Evolutionary conservation across 306 rosid species (phyloP).

Genomic region (Cajanus cajan): DNA sequence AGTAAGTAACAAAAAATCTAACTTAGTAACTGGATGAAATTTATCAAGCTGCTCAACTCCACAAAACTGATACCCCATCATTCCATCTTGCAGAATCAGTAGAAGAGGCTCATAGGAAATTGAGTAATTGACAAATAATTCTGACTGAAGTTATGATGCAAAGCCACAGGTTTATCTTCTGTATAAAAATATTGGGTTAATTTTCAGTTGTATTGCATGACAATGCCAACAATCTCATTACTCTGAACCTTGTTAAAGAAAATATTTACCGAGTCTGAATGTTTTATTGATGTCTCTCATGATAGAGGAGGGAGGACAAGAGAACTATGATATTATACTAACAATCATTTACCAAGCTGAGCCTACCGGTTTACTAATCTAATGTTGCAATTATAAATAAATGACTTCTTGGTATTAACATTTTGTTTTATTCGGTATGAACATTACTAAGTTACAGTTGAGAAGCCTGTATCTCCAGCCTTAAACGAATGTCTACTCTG

Average conservation of each 20-base stretch:
- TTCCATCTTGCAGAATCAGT: constrained; percentile 4
- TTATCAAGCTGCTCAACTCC: neutral
- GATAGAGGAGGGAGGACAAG: neutral
- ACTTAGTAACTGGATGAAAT: neutral
- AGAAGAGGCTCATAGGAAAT: neutral
- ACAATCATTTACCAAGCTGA: neutral
- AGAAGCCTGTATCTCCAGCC: neutral
- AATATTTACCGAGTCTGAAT: neutral
- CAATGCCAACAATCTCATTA: neutral
- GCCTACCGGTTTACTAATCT: neutral
- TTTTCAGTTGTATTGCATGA: neutral
- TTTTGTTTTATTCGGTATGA: neutral
- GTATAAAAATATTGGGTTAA: neutral
- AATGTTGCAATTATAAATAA: neutral
- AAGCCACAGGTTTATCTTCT: neutral
- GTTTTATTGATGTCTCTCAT: neutral
- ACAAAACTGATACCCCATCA: neutral
- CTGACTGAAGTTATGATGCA: neutral
- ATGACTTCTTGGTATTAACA: neutral
- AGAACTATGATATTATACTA: neutral
- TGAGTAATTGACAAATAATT: neutral
- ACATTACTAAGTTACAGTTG: neutral
- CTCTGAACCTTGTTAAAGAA: neutral
- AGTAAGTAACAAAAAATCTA: neutral
- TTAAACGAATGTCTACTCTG: neutral